phyloP scores from a whole-genome alignment of 2,329 filamentous ascomycete genomes.

The Nemania bipapillata region DNA sequence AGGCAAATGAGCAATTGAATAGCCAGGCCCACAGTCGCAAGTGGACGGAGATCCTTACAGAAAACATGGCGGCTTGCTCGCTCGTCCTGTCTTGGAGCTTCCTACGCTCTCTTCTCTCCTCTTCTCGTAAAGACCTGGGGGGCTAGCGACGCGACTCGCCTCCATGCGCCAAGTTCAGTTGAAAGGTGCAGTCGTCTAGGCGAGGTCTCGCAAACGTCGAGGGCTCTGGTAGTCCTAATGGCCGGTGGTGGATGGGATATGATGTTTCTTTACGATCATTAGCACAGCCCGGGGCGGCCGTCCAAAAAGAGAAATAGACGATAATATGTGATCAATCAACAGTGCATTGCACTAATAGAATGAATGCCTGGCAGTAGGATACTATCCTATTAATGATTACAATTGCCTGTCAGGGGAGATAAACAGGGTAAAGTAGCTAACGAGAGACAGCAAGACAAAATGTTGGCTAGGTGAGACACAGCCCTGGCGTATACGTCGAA shows the following conservation, averaged over 20 bases:
- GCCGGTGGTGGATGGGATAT: neutral
- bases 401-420: neutral
- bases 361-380: neutral
- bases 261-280: neutral
- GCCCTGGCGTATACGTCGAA: too few species aligned
- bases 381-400: neutral
- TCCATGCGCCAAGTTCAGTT: conserved; percentile 27
- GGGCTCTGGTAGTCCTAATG: neutral
- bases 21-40: neutral
- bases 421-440: too few species aligned
- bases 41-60: conserved; percentile 38
- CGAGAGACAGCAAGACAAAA: too few species aligned
- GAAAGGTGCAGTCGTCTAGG: too few species aligned
- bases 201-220: neutral
- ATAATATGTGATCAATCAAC: neutral
- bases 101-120: neutral
- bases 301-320: neutral
- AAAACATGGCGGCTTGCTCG: conserved; percentile 45
- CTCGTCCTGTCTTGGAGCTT: neutral
- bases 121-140: conserved; percentile 1
- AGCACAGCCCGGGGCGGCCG: neutral
- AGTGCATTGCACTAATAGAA: neutral
- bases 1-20: neutral
- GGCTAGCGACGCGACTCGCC: neutral
- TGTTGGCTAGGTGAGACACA: too few species aligned